Evolutionary conservation across 768 basidiomycete species (phyloP).

Genomic region (Termitomyces sp.): DNA sequence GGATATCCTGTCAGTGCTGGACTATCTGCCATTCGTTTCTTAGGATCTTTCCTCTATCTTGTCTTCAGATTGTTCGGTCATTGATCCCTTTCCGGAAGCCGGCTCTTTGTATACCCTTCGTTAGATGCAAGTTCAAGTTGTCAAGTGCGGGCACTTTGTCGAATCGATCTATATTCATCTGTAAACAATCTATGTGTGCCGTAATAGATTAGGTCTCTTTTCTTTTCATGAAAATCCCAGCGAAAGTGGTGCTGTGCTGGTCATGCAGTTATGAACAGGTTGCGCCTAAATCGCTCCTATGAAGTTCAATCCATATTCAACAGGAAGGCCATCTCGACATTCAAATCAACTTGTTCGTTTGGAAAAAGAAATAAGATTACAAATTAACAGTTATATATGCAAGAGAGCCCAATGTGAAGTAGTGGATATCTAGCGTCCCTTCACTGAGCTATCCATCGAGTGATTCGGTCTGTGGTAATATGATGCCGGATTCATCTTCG

Average conservation of each 20-base stretch:
- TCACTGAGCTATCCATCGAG: conserved; percentile 14
- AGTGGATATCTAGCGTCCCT: background rate
- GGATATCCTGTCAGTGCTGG: conserved; percentile 49
- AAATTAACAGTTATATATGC: background rate
- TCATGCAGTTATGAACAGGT: background rate
- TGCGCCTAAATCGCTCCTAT: too few relatives aligned
- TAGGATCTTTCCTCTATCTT: conserved; percentile 75
- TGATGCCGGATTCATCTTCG: conserved; percentile 40
- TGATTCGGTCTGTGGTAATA: conserved; percentile 50
- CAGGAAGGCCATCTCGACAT: background rate
- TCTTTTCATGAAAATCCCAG: background rate
- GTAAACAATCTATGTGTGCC: background rate
- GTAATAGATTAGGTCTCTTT: background rate
- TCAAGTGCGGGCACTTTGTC: background rate
- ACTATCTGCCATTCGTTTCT: conserved; percentile 75
- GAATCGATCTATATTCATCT: background rate
- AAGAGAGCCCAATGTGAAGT: background rate
- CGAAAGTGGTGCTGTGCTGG: background rate
- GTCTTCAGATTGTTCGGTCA: conserved; percentile 67
- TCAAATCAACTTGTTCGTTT: background rate
- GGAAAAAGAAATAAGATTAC: background rate
- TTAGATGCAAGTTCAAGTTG: background rate
- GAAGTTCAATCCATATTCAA: background rate
- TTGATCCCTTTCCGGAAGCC: conserved; percentile 22
- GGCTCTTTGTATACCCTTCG: background rate